These are phyloP conservation scores for Camellia lanceoleosa DNA, from an alignment of 148 eudicot genomes.

Conservation along the genomic window DNA sequence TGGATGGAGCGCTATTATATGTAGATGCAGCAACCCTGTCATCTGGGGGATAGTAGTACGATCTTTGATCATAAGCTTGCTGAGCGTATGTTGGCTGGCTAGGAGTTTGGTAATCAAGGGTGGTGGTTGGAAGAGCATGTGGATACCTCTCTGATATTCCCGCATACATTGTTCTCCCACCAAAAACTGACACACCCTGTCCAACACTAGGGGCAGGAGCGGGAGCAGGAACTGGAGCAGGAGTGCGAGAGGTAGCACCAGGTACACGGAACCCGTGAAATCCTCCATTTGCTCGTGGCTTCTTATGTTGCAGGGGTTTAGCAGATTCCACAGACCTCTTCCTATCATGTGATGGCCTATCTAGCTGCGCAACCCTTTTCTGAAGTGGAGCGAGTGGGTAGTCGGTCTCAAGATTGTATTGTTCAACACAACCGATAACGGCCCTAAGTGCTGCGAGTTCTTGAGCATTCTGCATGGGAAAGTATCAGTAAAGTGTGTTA, in stretches of 20 bases:
- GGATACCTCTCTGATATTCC: conserved; percentile 30
- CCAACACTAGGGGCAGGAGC: conserved; percentile 4
- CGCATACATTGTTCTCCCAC: conserved; percentile 17
- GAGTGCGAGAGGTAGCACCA: conserved; percentile 14
- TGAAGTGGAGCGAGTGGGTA: conserved; percentile 60
- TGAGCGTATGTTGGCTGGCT: conserved; percentile 34
- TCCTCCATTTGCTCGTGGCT: conserved; percentile 33
- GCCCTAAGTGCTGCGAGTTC: conserved; percentile 50
- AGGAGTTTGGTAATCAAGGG: conserved; percentile 22
- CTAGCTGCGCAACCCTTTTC: conserved; percentile 52
- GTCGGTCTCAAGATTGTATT: conserved; percentile 44
- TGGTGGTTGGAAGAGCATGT: conserved; percentile 20
- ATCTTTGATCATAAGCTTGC: conserved; percentile 32
- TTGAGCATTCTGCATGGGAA: conserved; percentile 40
- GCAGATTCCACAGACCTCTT: conserved; percentile 37
- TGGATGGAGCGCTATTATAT: conserved; percentile 27
- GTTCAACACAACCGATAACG: conserved; percentile 39
- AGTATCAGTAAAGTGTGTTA: background rate
- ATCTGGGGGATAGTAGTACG: conserved; percentile 38
- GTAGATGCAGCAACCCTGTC: conserved; percentile 17
- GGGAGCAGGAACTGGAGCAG: background rate
- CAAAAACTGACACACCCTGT: conserved; percentile 21
- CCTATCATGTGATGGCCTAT: conserved; percentile 35
- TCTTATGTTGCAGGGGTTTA: conserved; percentile 33
- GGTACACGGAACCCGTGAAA: conserved; percentile 9